Evolutionary conservation across 2,329 filamentous ascomycete genomes (phyloP).

Genomic region (Microdochium trichocladiopsis): DNA sequence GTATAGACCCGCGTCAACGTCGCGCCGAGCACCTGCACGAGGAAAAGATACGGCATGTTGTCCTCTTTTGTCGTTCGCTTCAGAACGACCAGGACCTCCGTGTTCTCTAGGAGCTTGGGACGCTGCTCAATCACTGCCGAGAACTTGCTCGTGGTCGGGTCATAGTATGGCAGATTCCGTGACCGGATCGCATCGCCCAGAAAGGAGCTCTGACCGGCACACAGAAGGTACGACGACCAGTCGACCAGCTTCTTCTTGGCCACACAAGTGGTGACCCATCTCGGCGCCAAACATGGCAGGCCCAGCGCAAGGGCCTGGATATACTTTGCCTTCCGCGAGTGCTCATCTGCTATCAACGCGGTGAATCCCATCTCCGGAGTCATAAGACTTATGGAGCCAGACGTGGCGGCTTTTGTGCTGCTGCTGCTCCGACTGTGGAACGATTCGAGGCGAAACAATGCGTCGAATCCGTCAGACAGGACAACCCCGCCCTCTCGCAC

Average conservation of each 20-base stretch:
- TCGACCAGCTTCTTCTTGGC: slow-evolving; percentile 53
- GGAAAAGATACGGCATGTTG: slow-evolving; percentile 69
- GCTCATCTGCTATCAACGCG: slow-evolving; percentile 76
- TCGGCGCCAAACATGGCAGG: slow-evolving; percentile 74
- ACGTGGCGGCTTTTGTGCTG: slow-evolving; percentile 8
- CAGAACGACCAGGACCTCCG: slow-evolving; percentile 67
- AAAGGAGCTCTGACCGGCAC: slow-evolving; percentile 72
- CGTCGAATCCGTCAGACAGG: slow-evolving; percentile 69
- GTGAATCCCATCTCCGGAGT: slow-evolving; percentile 63
- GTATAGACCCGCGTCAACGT: slow-evolving; percentile 60
- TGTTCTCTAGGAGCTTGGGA: slow-evolving; percentile 55
- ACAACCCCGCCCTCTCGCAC: slow-evolving; percentile 64
- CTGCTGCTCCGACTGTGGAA: slow-evolving; percentile 16
- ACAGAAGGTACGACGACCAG: slow-evolving; percentile 78
- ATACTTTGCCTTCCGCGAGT: slow-evolving; percentile 84
- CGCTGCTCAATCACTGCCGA: slow-evolving; percentile 49
- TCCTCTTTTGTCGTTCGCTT: slow-evolving; percentile 56
- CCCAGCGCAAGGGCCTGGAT: slow-evolving; percentile 90
- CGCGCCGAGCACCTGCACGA: slow-evolving; percentile 73
- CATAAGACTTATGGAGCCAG: slow-evolving; percentile 40
- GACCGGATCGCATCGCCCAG: slow-evolving; percentile 74
- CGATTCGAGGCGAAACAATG: slow-evolving; percentile 57
- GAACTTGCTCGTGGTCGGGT: slow-evolving; percentile 49
- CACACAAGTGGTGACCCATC: slow-evolving; percentile 74
- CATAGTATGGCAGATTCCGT: slow-evolving; percentile 56